Base-by-base conservation (phyloP, 306 rosid genomes). In the Rosa chinensis region DNA sequence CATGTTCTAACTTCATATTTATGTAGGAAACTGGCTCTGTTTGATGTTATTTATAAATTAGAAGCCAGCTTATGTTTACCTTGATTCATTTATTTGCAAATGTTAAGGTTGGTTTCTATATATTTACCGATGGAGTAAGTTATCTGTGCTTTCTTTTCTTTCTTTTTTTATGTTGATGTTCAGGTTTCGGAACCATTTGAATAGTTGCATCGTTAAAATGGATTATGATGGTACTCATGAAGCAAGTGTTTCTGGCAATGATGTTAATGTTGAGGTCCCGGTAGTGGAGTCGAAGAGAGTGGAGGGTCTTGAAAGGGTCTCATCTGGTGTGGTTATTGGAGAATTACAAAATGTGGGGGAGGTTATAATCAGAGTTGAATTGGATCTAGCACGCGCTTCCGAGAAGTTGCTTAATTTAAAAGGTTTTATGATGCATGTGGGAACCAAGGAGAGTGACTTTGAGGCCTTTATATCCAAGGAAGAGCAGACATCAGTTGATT, bases 361-460 rank as follows among this genome's bases (percentile, higher is more conserved):
- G 77, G 73, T 81, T 63, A 32, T 87, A 53, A 81, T 85, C 5
- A 73, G 82, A 72, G 72, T 94, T 71, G 90, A 94, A 70, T 75
- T 86, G 59, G 83, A 81, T 81, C 37, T 90, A 13, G 97, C 92
- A 1, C 83, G 89, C 74, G 86, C 82, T 75, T 89, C 92, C 7
- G 99, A 96, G 89, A 96, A 93, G 81, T 79, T 93, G 45, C 82
- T 85, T 25, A 93, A 96, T 84, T 80, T 93, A 75, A 84, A 75
- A 72, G 89, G 86, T 66, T 89, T 91, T 47, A 79, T 84, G 91
- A 93, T 93, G 98, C 86, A 78, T 66, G 84, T 93, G 81, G 97
- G 88, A 20, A 88, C 91, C 20, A 79, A 79, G 84, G 97, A 88
- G 77, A 78, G 79, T 72, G 94, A 91, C 40, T 85, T 87, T 72